Base-by-base conservation (phyloP, 164 flowering plant species). In the Euptelea pleiosperma region DNA sequence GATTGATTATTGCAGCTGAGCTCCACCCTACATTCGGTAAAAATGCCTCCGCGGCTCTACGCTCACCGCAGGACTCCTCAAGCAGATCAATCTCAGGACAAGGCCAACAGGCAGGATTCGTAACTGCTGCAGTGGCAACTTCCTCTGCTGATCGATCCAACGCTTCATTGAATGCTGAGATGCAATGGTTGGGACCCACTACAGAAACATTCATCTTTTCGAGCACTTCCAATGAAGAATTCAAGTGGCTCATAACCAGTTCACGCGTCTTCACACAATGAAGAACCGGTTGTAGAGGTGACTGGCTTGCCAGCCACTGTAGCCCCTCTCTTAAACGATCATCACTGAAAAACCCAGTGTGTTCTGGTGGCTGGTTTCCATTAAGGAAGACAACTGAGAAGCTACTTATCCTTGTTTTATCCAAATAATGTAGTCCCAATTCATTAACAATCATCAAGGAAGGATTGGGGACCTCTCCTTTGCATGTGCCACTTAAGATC, bases 1-100 rank as follows among this genome's bases (percentile, higher is more conserved):
- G 71, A 36, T 73, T 69, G 35, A 77, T 74, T 58, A 41, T 79
- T 35, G 63, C 77, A 42, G 67, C 43, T 15, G 79, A 73, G 67
- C 88, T 86, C 99, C 99, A 90, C 39, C 86, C 89, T 47, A 64
- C 22, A 25, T 39, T 70, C 8, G 97, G 99, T 59, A 93, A 63
- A 68, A 69, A 71, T 52, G 49, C 43, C 26, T 55, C 60, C 24
- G 73, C 68, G 8, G 73, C 63, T 52, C 62, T 61, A 19, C 22
- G 59, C 68, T 87, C 95, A n/a, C 68, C 58, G 56, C 74, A 52
- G 19, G 46, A 63, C 19, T 79, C 67, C 50, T 73, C 74, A 30
- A 93, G 76, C 64, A 84, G 49, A 51, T 24, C 55, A 48, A 88
- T 73, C 73, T 94, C 99, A 52, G 89, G 87, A 61, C 89, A 77